A percentile compares a stretch with the other conserved stretches of the same genome.
phyloP scores from a whole-genome alignment of 2,329 filamentous ascomycete species.

The Colletotrichum graminicola region DNA sequence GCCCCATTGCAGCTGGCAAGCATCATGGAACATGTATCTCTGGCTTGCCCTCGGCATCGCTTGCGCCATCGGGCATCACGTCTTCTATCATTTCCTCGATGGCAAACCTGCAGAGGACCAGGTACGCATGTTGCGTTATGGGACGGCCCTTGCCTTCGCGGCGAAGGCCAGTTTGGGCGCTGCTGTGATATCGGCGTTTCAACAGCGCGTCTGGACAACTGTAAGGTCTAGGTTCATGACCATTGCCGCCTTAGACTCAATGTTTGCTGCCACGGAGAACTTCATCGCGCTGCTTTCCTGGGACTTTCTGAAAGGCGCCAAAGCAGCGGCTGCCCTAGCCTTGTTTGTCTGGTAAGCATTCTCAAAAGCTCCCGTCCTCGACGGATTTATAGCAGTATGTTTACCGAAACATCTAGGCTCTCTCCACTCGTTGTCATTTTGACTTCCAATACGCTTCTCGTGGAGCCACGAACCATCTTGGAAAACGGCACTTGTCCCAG shows the following conservation, averaged over 20 bases:
- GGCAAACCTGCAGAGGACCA: constrained; percentile 50
- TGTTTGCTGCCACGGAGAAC: constrained; percentile 52
- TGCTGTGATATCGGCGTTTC: constrained; percentile 48
- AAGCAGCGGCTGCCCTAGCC: constrained; percentile 51
- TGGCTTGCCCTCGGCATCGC: constrained; percentile 50
- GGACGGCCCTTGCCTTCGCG: constrained; percentile 52
- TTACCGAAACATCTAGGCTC: constrained; percentile 39
- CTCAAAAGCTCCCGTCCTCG: neutral
- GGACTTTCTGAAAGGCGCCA: constrained; percentile 50
- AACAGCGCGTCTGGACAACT: constrained; percentile 44
- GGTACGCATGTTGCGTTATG: constrained; percentile 52
- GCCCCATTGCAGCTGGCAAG: constrained; percentile 48
- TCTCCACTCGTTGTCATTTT: constrained; percentile 56
- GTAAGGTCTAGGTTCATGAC: constrained; percentile 42
- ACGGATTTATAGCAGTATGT: neutral
- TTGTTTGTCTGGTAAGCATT: constrained; percentile 49
- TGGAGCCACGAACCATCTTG: constrained; percentile 45
- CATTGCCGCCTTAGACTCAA: constrained; percentile 45
- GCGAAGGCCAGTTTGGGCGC: constrained; percentile 53
- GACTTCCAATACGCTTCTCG: constrained; percentile 53
- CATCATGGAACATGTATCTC: constrained; percentile 52
- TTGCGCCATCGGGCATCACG: constrained; percentile 52
- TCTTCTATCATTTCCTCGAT: constrained; percentile 51
- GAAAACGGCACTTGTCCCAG: constrained; percentile 49
- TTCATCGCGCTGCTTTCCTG: constrained; percentile 47